A percentile compares a stretch with the other conserved stretches of the same genome.
Evolutionary conservation across 345 rosid species (phyloP).

Genomic region (Syzygium jambos): DNA sequence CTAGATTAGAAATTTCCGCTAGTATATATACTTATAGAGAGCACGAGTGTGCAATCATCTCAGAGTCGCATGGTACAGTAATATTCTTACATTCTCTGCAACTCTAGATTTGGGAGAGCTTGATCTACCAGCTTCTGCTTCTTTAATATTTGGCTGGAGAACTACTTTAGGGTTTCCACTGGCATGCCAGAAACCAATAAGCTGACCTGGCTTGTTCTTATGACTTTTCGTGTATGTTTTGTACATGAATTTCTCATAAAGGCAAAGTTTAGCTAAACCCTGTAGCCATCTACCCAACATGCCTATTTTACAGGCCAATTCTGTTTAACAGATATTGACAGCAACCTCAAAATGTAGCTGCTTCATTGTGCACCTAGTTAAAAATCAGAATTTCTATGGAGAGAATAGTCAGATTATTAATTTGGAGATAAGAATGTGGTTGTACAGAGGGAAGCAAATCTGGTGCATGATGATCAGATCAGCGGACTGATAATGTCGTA

Average conservation of each 20-base stretch:
- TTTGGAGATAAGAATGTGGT: neutral
- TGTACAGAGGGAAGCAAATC: neutral
- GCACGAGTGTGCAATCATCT: neutral
- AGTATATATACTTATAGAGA: neutral
- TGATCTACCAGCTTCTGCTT: neutral
- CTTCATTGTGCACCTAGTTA: neutral
- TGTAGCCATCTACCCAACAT: neutral
- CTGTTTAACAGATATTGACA: neutral
- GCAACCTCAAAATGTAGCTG: neutral
- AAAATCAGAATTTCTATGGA: neutral
- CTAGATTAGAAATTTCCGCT: neutral
- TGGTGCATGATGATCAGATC: neutral
- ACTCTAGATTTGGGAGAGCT: neutral
- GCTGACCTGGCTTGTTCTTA: neutral
- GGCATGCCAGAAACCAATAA: neutral
- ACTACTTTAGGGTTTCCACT: neutral
- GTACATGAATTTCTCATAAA: neutral
- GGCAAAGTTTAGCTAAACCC: neutral
- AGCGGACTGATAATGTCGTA: neutral
- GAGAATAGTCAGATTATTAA: neutral
- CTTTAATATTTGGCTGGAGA: neutral
- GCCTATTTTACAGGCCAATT: neutral
- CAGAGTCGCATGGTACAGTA: neutral
- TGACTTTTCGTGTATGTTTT: neutral
- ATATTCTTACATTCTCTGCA: neutral